Conservation (phyloP, 2,329 filamentous ascomycete species). For the Neofusicoccum kwambonambiense region DNA sequence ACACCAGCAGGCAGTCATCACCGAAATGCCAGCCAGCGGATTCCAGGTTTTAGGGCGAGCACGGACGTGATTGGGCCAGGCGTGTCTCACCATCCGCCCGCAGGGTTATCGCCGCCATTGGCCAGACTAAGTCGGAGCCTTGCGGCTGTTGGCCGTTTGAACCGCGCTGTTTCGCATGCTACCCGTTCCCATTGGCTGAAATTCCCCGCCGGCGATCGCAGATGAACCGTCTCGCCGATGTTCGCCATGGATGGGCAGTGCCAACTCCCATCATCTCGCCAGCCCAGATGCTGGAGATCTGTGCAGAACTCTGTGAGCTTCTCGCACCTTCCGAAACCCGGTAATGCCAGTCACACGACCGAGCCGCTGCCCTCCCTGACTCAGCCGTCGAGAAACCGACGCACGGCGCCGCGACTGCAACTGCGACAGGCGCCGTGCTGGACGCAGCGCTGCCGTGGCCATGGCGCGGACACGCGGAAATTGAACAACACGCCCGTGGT, state of each 20-base stretch:
- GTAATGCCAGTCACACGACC: background rate
- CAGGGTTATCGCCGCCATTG: background rate
- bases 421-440: background rate
- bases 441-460: background rate
- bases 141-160: background rate
- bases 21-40: background rate
- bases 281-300: background rate
- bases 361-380: background rate
- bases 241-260: background rate
- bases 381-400: background rate
- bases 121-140: background rate
- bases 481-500: background rate
- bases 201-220: background rate
- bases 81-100: background rate
- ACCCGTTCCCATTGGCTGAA: background rate
- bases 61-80: background rate
- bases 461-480: background rate
- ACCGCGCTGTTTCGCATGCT: background rate
- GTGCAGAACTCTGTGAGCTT: background rate
- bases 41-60: background rate
- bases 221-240: background rate
- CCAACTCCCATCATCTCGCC: background rate
- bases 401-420: background rate
- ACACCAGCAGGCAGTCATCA: background rate
- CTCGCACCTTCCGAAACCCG: background rate